A percentile compares a stretch with the other conserved stretches of the same genome.
Conservation (phyloP, 257 asterid genomes). For the Solanum medicagineum region DNA sequence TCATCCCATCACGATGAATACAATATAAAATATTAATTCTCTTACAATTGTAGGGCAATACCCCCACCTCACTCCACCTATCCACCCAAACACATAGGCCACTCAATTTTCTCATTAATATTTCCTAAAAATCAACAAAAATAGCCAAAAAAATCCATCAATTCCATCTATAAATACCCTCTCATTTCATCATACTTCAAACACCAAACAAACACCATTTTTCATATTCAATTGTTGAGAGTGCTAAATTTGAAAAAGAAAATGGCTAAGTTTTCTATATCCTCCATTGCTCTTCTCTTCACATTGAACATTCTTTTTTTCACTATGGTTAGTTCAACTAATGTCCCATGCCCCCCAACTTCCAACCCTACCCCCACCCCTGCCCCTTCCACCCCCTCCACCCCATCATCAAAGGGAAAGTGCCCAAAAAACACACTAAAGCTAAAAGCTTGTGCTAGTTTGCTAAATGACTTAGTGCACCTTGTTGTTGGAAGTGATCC, state of each 20-base stretch:
- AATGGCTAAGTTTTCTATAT: background rate
- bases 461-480: conserved; percentile 1
- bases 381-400: background rate
- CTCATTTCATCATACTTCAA: background rate
- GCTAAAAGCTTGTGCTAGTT: conserved; percentile 1
- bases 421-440: conserved; percentile 9
- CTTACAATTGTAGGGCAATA: background rate
- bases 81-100: background rate
- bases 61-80: too few species aligned
- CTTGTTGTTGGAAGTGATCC: background rate
- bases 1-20: accelerated
- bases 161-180: conserved; percentile 2
- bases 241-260: background rate
- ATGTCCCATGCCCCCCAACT: conserved; percentile 7
- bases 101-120: background rate
- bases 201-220: background rate
- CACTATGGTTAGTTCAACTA: conserved; percentile 12
- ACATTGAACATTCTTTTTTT: conserved; percentile 15
- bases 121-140: background rate
- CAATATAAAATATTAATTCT: background rate
- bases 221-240: background rate
- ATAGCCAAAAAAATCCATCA: background rate
- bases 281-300: conserved; percentile 7
- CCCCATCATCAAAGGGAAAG: background rate
- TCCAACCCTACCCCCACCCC: background rate